These are phyloP conservation scores for Zoysia pacifica DNA, from an alignment of 176 grass and related monocot species.

Conservation along the genomic window DNA sequence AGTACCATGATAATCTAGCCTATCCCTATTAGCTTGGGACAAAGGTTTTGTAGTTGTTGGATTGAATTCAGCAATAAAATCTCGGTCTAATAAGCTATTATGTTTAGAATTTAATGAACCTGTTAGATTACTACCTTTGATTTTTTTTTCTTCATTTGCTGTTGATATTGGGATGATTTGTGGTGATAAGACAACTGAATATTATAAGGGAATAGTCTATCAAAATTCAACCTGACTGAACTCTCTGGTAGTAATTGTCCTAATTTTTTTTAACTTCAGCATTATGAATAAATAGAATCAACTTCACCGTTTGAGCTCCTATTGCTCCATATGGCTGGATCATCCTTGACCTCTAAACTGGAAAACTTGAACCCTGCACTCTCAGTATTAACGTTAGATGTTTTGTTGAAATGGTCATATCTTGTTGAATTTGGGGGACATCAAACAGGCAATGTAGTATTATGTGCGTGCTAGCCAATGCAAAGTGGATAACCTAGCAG, in stretches of 20 bases:
- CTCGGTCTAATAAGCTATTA: background rate
- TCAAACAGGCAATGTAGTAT: background rate
- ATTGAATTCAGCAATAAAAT: background rate
- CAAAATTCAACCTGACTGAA: background rate
- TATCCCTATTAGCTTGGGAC: too few species aligned
- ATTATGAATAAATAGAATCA: background rate
- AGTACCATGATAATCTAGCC: background rate
- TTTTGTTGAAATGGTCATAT: constrained; percentile 1
- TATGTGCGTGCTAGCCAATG: too few species aligned
- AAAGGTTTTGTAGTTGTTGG: too few species aligned
- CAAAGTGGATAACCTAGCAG: background rate
- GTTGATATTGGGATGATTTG: background rate
- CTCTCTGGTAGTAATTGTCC: background rate
- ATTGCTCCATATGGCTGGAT: background rate
- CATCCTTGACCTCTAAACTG: background rate
- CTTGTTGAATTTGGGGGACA: constrained; percentile 1
- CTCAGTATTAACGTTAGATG: background rate
- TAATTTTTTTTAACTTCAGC: background rate
- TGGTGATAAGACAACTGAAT: background rate
- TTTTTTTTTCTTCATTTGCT: background rate
- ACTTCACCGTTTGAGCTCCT: background rate
- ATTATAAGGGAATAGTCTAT: background rate
- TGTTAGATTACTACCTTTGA: background rate
- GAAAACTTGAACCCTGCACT: background rate
- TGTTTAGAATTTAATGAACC: background rate